phyloP scores from a whole-genome alignment of 1,284 basidiomycete genomes.

The Xerocomus nothofagi region DNA sequence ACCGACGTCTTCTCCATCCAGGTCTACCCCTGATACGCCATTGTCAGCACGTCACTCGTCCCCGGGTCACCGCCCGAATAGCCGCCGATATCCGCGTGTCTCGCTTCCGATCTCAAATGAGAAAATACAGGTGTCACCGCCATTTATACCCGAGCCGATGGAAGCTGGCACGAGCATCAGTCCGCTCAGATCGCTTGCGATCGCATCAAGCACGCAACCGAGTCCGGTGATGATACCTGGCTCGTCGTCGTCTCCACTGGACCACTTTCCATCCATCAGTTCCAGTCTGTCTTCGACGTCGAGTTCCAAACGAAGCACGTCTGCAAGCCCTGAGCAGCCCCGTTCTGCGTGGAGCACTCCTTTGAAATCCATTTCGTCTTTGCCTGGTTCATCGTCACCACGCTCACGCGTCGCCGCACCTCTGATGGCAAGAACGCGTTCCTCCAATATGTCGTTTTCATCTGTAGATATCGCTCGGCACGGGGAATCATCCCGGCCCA shows the following conservation, averaged over 20 bases:
- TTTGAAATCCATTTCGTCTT: slow-evolving; percentile 19
- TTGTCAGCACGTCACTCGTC: slow-evolving; percentile 10
- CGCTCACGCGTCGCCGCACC: slow-evolving; percentile 9
- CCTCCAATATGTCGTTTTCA: slow-evolving; percentile 12
- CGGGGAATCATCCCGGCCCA: background rate
- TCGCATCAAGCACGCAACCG: slow-evolving; percentile 7
- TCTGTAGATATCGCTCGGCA: slow-evolving; percentile 17
- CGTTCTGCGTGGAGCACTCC: slow-evolving; percentile 33
- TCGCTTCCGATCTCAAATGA: slow-evolving; percentile 37
- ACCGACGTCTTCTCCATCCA: slow-evolving; percentile 11
- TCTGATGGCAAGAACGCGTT: slow-evolving; percentile 1
- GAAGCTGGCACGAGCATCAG: slow-evolving; percentile 40
- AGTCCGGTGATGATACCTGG: slow-evolving; percentile 10
- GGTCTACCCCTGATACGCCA: slow-evolving; percentile 7
- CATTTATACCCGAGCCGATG: slow-evolving; percentile 39
- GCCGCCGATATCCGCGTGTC: slow-evolving; percentile 25
- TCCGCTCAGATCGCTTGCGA: slow-evolving; percentile 19
- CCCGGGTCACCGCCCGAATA: background rate
- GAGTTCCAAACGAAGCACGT: slow-evolving; percentile 12
- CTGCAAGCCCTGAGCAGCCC: slow-evolving; percentile 12
- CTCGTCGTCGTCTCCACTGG: slow-evolving; percentile 26
- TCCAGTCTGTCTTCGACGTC: slow-evolving; percentile 31
- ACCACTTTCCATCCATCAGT: slow-evolving; percentile 33
- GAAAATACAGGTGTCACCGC: slow-evolving; percentile 42
- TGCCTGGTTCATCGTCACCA: slow-evolving; percentile 18